Conservation (phyloP, 2,329 filamentous ascomycete genomes). For the Claviceps monticola region DNA sequence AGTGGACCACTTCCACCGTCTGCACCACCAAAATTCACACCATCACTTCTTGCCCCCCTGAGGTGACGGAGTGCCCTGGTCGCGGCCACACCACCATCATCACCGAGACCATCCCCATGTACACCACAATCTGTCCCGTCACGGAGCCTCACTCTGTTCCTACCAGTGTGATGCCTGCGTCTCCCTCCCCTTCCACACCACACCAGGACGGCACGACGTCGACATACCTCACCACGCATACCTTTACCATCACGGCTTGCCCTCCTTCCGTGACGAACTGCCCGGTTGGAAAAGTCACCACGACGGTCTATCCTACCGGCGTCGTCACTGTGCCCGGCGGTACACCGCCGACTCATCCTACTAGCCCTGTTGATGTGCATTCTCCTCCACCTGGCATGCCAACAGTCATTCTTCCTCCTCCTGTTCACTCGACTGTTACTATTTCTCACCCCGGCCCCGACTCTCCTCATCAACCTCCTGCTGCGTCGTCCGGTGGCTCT, state of each 20-base stretch:
- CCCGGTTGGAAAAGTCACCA: conserved; percentile 18
- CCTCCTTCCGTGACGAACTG: conserved; percentile 17
- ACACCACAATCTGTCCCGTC: conserved; percentile 30
- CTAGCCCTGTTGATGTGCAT: not conserved
- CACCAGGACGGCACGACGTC: conserved; percentile 1
- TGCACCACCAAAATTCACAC: conserved; percentile 16
- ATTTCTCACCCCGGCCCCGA: conserved; percentile 1
- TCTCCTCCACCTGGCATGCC: not conserved
- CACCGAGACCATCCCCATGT: conserved; percentile 19
- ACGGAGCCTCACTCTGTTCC: conserved; percentile 7
- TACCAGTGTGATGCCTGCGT: not conserved
- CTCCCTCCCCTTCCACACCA: not conserved
- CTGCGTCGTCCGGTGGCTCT: too few species aligned
- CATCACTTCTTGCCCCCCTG: conserved; percentile 17
- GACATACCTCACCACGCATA: conserved; percentile 19
- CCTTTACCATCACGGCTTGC: conserved; percentile 20
- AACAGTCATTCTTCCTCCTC: not conserved
- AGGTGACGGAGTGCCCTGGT: conserved; percentile 18
- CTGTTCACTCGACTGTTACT: not conserved
- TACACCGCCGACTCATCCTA: not conserved
- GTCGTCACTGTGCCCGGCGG: conserved; percentile 16
- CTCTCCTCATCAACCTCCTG: not conserved
- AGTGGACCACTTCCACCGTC: conserved; percentile 19
- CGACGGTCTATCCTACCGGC: conserved; percentile 14
- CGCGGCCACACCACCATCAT: conserved; percentile 12